phyloP scores from a whole-genome alignment of 1,284 basidiomycete species.

The Austroboletus rostrupii region DNA sequence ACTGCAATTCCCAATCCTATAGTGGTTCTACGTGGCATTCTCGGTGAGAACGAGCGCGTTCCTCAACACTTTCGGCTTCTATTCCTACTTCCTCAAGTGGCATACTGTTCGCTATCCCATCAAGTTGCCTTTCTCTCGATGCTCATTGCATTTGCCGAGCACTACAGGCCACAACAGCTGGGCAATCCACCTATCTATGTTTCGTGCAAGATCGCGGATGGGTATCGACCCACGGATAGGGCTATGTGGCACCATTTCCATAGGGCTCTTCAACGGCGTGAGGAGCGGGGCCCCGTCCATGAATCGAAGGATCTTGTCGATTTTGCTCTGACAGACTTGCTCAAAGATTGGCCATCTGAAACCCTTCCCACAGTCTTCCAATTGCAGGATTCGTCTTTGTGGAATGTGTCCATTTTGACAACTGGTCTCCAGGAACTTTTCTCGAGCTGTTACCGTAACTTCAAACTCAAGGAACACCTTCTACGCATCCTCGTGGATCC shows the following conservation, averaged over 20 bases:
- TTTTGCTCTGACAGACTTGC: background rate
- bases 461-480: background rate
- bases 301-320: background rate
- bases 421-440: background rate
- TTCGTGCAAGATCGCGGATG: background rate
- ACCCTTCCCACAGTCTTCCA: background rate
- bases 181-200: background rate
- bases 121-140: background rate
- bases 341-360: background rate
- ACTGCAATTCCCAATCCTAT: background rate
- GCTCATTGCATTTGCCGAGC: background rate
- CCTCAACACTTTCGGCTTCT: background rate
- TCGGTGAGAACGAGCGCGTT: background rate
- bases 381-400: background rate
- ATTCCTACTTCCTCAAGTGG: background rate
- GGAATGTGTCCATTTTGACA: background rate
- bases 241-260: background rate
- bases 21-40: background rate
- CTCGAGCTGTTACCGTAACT: slow-evolving; percentile 2
- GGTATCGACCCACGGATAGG: background rate
- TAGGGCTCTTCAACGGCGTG: background rate
- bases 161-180: background rate
- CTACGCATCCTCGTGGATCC: background rate
- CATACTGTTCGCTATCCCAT: background rate
- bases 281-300: background rate